Evolutionary conservation across 495 filamentous ascomycete species (phyloP).

Genomic region (Saxispiralis lemnorum): DNA sequence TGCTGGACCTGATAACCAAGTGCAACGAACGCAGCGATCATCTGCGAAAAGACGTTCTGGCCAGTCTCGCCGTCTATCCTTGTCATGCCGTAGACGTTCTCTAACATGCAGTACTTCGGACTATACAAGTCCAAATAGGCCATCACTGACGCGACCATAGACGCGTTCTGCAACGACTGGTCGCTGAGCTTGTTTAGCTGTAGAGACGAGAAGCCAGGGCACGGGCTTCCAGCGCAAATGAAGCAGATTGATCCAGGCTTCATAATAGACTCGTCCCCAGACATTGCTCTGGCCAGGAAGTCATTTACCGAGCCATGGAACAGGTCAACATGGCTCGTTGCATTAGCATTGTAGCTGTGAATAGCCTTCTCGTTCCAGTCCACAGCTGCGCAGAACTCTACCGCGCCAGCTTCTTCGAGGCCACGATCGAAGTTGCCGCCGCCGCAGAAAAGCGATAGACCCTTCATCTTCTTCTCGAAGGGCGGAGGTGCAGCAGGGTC

Average conservation of each 20-base stretch:
- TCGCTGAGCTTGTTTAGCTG: slow-evolving; percentile 34
- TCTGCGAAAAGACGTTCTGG: slow-evolving; percentile 46
- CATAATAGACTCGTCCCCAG: slow-evolving; percentile 28
- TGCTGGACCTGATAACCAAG: slow-evolving; percentile 55
- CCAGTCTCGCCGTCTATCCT: slow-evolving; percentile 19
- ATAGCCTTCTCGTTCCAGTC: slow-evolving; percentile 46
- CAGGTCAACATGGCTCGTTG: slow-evolving; percentile 23
- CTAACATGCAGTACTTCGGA: slow-evolving; percentile 51
- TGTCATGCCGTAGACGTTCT: slow-evolving; percentile 53
- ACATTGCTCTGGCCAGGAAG: slow-evolving; percentile 37
- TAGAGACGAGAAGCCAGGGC: slow-evolving; percentile 48
- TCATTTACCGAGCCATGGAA: slow-evolving; percentile 57
- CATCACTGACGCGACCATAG: slow-evolving; percentile 54
- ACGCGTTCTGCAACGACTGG: slow-evolving; percentile 42
- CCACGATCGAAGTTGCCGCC: slow-evolving; percentile 58
- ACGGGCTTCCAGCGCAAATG: slow-evolving; percentile 55
- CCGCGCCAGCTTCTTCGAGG: slow-evolving; percentile 49
- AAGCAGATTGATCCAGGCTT: slow-evolving; percentile 43
- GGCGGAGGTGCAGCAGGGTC: slow-evolving; percentile 22
- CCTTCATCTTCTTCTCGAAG: slow-evolving; percentile 28
- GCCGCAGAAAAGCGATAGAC: slow-evolving; percentile 55
- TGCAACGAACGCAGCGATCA: slow-evolving; percentile 50
- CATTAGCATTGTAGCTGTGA: slow-evolving; percentile 51
- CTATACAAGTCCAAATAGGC: slow-evolving; percentile 56
- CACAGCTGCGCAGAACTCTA: slow-evolving; percentile 44